Percentiles rank a stretch among this genome's conserved stretches.
Conservation (phyloP, 179 eudicot genomes). For the Amaranthus tricolor region DNA sequence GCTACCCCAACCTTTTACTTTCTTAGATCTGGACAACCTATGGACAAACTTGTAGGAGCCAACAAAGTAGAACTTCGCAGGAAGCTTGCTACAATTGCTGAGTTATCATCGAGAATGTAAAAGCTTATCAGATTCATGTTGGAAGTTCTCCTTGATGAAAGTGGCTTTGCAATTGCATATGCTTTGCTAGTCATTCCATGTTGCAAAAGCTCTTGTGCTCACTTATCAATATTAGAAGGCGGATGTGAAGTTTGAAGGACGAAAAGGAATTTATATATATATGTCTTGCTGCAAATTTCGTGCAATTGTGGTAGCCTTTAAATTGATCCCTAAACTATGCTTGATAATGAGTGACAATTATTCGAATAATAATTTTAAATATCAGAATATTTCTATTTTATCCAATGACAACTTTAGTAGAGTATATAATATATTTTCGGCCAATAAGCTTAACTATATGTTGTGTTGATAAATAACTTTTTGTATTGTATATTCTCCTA, state of each 20-base stretch:
- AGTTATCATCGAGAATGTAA: slow-evolving; percentile 19
- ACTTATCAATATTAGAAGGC: background rate
- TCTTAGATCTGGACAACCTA: slow-evolving; percentile 62
- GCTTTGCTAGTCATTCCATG: background rate
- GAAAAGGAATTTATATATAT: background rate
- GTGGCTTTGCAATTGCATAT: background rate
- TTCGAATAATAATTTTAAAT: no score
- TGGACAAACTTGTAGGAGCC: slow-evolving; percentile 92
- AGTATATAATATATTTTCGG: no score
- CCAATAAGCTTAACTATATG: no score
- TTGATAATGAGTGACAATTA: no score
- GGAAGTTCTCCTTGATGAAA: background rate
- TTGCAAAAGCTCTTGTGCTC: background rate
- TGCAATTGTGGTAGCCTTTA: no score
- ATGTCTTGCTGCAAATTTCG: no score
- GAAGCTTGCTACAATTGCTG: slow-evolving; percentile 54
- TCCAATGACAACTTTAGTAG: no score
- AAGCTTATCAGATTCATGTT: background rate
- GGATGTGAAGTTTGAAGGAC: slow-evolving; percentile 3
- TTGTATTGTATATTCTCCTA: no score
- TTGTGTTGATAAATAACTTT: no score
- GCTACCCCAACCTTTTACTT: slow-evolving; percentile 97
- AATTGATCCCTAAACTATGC: no score
- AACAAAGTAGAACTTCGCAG: slow-evolving; percentile 74
- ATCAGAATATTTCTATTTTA: no score